Percentiles rank a stretch among this genome's conserved stretches.
phyloP scores from a whole-genome alignment of 768 basidiomycete species.

The Suillus subaureus region DNA sequence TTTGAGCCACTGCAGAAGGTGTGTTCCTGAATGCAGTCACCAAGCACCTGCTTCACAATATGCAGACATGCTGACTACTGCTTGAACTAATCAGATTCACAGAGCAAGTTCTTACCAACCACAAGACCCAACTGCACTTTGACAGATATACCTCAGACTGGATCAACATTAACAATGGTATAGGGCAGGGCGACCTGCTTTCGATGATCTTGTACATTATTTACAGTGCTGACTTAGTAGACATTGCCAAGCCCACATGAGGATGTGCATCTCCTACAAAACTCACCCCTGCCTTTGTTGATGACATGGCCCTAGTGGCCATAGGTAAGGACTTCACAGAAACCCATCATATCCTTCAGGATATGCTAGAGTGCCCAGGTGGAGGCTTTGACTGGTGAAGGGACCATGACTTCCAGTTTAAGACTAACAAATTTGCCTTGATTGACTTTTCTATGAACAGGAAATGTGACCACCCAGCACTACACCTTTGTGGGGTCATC shows the following conservation, averaged over 20 bases:
- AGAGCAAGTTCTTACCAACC: neutral
- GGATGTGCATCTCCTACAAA: constrained; percentile 7
- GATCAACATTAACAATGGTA: constrained; percentile 19
- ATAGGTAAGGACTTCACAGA: constrained; percentile 23
- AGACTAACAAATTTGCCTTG: constrained; percentile 13
- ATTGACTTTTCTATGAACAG: neutral
- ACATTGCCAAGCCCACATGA: neutral
- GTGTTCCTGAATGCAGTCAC: neutral
- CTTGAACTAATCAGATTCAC: neutral
- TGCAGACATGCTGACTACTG: rapidly evolving
- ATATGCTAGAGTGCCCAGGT: constrained; percentile 25
- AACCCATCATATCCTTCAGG: constrained; percentile 20
- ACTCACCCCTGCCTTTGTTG: constrained; percentile 30
- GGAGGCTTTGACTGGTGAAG: constrained; percentile 22
- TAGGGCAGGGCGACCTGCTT: constrained; percentile 36
- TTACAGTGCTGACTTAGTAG: constrained; percentile 31
- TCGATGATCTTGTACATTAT: constrained; percentile 34
- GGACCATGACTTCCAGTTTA: constrained; percentile 21
- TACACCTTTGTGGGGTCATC: constrained; percentile 8
- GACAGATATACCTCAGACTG: constrained; percentile 23
- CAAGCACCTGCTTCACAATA: neutral
- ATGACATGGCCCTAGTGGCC: constrained; percentile 32
- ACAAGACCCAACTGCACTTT: constrained; percentile 15
- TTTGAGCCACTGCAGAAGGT: no score
- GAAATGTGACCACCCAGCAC: neutral